Conservation (phyloP, 345 rosid genomes). For the Citrus trifoliata region DNA sequence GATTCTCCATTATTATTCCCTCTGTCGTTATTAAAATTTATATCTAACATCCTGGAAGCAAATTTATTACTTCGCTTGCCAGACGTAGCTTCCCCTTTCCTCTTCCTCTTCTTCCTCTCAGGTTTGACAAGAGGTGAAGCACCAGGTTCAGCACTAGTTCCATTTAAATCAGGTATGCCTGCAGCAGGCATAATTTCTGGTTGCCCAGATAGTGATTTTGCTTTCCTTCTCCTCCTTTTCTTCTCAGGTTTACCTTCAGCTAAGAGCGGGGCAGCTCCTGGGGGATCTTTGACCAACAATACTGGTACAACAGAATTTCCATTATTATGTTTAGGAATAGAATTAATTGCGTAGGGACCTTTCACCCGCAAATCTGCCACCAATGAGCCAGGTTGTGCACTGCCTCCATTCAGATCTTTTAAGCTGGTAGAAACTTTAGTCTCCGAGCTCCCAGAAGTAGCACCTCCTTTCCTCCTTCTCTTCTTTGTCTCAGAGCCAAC, state of each 20-base stretch:
- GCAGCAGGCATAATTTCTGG: slow-evolving; percentile 13
- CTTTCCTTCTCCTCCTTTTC: slow-evolving; percentile 53
- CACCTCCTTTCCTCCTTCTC: slow-evolving; percentile 27
- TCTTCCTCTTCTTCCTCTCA: slow-evolving; percentile 39
- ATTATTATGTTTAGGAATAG: slow-evolving; percentile 23
- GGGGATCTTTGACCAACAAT: slow-evolving; percentile 1
- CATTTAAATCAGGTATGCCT: slow-evolving; percentile 63
- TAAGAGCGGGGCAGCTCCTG: slow-evolving; percentile 24
- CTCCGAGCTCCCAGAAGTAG: slow-evolving; percentile 7
- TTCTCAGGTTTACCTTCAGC: slow-evolving; percentile 19
- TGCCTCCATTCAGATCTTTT: slow-evolving; percentile 18
- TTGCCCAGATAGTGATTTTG: slow-evolving; percentile 32
- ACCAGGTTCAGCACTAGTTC: slow-evolving; percentile 33
- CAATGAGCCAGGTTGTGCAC: slow-evolving; percentile 22
- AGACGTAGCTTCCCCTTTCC: slow-evolving; percentile 30
- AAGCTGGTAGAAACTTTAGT: slow-evolving; percentile 3
- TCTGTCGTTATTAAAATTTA: slow-evolving; percentile 12
- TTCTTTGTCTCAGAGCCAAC: slow-evolving; percentile 18
- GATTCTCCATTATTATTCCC: slow-evolving; percentile 28
- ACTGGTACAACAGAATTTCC: slow-evolving; percentile 10
- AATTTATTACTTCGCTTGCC: slow-evolving; percentile 6
- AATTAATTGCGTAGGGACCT: slow-evolving; percentile 31
- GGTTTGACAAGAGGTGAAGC: slow-evolving; percentile 29
- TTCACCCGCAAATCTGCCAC: slow-evolving; percentile 40
- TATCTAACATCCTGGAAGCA: slow-evolving; percentile 10